Conservation (phyloP, 192 early-diverging fungal genomes). For the Hyaloraphidium curvatum region DNA sequence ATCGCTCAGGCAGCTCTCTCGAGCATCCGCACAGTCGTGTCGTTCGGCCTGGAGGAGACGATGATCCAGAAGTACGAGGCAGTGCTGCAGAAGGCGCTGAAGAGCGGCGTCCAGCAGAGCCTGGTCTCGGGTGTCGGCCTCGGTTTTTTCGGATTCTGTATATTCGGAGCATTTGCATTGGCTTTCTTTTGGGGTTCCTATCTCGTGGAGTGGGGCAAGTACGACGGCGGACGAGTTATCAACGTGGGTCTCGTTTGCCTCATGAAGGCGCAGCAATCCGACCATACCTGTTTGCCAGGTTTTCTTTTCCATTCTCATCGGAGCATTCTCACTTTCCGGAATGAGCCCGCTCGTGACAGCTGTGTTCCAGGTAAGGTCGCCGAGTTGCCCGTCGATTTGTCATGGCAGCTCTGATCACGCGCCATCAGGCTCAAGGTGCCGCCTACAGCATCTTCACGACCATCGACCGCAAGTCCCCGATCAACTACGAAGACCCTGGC, state of each 20-base stretch:
- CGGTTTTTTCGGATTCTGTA: neutral
- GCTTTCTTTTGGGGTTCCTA: neutral
- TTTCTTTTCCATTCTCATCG: constrained; percentile 79
- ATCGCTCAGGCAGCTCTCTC: constrained; percentile 11
- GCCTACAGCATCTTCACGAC: constrained; percentile 26
- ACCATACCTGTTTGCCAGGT: constrained; percentile 62
- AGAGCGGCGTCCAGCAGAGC: neutral
- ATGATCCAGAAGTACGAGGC: constrained; percentile 20
- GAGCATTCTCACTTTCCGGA: constrained; percentile 56
- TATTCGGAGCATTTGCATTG: too few species aligned
- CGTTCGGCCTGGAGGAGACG: constrained; percentile 32
- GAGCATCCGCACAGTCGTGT: constrained; percentile 37
- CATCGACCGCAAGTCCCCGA: constrained; percentile 19
- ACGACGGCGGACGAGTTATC: neutral
- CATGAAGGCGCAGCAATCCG: too few species aligned
- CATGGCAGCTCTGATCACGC: too few species aligned
- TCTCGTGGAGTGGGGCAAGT: neutral
- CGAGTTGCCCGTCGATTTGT: too few species aligned
- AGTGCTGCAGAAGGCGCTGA: neutral
- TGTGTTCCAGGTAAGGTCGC: too few species aligned
- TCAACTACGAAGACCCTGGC: neutral
- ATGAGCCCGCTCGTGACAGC: too few species aligned
- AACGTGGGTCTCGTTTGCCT: too few species aligned
- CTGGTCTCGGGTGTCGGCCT: neutral
- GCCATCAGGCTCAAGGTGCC: constrained; percentile 13